These are phyloP conservation scores for Dicorynia guianensis DNA, from an alignment of 306 rosid genomes.

Conservation along the genomic window DNA sequence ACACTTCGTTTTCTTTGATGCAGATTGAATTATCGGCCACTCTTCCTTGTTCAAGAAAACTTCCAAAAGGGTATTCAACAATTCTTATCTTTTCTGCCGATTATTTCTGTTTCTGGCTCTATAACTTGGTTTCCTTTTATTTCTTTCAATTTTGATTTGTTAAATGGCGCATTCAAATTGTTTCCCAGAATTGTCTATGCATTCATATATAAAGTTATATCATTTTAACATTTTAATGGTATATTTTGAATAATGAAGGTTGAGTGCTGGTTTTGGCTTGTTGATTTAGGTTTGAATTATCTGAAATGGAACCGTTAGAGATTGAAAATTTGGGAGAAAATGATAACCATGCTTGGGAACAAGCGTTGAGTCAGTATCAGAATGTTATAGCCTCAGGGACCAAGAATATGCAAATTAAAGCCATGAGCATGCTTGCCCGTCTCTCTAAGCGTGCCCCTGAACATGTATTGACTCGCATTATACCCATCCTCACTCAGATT, in stretches of 20 bases:
- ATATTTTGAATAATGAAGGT: conserved; percentile 7
- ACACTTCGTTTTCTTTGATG: neutral
- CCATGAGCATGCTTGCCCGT: conserved; percentile 41
- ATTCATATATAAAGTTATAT: neutral
- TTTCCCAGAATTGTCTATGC: neutral
- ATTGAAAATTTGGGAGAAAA: conserved; percentile 30
- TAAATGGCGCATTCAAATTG: neutral
- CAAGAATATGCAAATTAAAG: conserved; percentile 44
- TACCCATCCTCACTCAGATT: conserved; percentile 49
- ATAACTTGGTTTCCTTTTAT: neutral
- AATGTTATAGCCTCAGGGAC: conserved; percentile 46
- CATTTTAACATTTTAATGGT: neutral
- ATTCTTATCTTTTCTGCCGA: neutral
- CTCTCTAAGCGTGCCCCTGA: conserved; percentile 50
- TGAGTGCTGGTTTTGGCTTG: neutral
- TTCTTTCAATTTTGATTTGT: conserved; percentile 2
- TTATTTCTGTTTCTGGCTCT: neutral
- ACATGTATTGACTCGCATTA: conserved; percentile 36
- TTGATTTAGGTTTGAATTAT: conserved; percentile 35
- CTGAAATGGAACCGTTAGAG: conserved; percentile 30
- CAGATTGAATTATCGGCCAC: neutral
- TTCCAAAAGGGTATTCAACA: conserved; percentile 9
- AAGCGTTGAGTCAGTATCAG: conserved; percentile 38
- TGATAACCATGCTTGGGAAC: conserved; percentile 49
- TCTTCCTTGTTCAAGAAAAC: neutral